Base-by-base conservation (phyloP, 2,329 filamentous ascomycete genomes). In the Dothidotthia symphoricarpi region DNA sequence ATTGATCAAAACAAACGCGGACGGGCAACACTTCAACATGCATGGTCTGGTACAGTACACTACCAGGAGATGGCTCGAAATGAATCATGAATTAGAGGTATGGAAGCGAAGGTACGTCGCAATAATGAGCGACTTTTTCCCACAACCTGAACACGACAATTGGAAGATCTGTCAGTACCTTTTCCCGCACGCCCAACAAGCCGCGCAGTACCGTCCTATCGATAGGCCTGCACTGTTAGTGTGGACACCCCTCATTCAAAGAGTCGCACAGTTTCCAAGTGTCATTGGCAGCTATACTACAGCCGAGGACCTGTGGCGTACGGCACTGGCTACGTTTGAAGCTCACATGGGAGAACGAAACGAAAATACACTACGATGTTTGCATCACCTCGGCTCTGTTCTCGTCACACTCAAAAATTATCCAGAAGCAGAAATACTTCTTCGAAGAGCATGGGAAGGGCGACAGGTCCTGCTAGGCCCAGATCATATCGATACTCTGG, bases 11-110 rank as follows among this genome's bases (percentile, higher is more conserved):
- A 32, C 31, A 5, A 34, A 26, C 4, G n/a, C 17, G 3, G 38
- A 38, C 4, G 43, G 44, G 3, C 15, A 27, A 2, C 12, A 29
- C 1, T 53, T 56, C 16, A 17, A 37, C 3, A 56, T 59, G 54
- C 55, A 59, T 14, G 26, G 39, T 2, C 40, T 59, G 0, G 50
- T 59, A 1, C 55, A 56, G n/a, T 36, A 39, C 9, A 22, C 53
- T 2, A 56, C 36, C 5, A 41, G 26, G 19, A 37, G 24, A 28
- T 59, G 53, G 55, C 37, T 57, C 0, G 46, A 61, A 24, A 1
- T 40, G 1, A 17, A 61, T 11, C 36, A 39, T 1, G 45, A 64
- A 43, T 31, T 49, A 2, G 29, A 41, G 10, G 9, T 16, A 2
- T 55, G 50, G 50, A 45, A 41, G 14, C 16, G 40, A 13, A 31